phyloP scores from a whole-genome alignment of 176 grass and related monocot genomes.

The Thalia dealbata region DNA sequence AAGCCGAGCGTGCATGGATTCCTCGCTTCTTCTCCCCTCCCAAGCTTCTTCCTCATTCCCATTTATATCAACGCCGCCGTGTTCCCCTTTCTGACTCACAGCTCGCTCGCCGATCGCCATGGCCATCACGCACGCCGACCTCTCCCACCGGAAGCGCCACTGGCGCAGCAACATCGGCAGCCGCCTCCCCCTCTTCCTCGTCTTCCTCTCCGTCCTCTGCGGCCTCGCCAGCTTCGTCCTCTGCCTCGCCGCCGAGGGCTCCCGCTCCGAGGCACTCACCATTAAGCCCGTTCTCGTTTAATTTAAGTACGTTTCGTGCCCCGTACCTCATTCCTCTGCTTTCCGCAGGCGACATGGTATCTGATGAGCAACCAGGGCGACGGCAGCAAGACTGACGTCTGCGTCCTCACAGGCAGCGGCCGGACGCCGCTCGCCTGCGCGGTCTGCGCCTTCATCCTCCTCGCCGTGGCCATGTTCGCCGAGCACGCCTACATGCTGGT shows the following conservation, averaged over 20 bases:
- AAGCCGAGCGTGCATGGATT: background rate
- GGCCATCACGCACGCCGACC: conserved; percentile 77
- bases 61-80: background rate
- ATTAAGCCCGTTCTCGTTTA: background rate
- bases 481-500: conserved; percentile 90
- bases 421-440: conserved; percentile 46
- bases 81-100: background rate
- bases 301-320: background rate
- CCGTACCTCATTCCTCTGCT: too few species aligned
- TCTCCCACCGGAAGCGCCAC: conserved; percentile 39
- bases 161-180: conserved; percentile 27
- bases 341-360: conserved; percentile 56
- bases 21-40: background rate
- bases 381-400: conserved; percentile 32
- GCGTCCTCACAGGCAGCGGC: conserved; percentile 60
- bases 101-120: conserved; percentile 18
- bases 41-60: background rate
- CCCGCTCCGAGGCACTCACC: conserved; percentile 52
- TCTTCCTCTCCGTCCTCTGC: conserved; percentile 63
- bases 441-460: conserved; percentile 64
- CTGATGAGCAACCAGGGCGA: conserved; percentile 38
- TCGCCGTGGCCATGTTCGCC: conserved; percentile 79
- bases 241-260: conserved; percentile 72
- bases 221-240: conserved; percentile 68
- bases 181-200: conserved; percentile 41